These are phyloP conservation scores for Dictyostelium purpureum DNA, from an alignment of 78 protist genomes.

Conservation along the genomic window DNA sequence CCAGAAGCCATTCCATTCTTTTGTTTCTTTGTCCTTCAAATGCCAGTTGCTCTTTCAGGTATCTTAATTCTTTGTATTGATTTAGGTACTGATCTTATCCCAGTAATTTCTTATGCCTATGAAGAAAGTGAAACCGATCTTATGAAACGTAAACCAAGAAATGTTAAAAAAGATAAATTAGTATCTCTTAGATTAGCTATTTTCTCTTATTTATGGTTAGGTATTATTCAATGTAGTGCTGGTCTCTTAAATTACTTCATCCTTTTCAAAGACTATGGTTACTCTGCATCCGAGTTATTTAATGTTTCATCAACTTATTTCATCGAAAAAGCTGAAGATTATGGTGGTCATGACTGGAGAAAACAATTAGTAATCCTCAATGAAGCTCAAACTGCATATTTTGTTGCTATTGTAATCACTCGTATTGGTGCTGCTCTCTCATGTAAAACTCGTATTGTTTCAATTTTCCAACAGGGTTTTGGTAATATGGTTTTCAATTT, in stretches of 20 bases:
- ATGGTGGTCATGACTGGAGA: not conserved
- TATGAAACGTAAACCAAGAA: slow-evolving; percentile 95
- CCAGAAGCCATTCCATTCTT: slow-evolving; percentile 97
- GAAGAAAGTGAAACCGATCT: slow-evolving; percentile 93
- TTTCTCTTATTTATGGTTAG: slow-evolving; percentile 88
- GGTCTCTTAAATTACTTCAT: slow-evolving; percentile 85
- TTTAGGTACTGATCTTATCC: slow-evolving; percentile 95
- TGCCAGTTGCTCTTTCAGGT: slow-evolving; percentile 94
- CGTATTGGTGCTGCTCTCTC: slow-evolving; percentile 92
- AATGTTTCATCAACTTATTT: slow-evolving; percentile 6
- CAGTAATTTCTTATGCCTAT: slow-evolving; percentile 96
- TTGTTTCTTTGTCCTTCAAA: slow-evolving; percentile 77
- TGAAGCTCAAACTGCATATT: slow-evolving; percentile 90
- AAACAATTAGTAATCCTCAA: slow-evolving; percentile 19
- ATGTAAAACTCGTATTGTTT: slow-evolving; percentile 91
- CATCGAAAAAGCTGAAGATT: not conserved
- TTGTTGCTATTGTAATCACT: slow-evolving; percentile 83
- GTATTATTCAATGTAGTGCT: slow-evolving; percentile 88
- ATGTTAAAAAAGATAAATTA: slow-evolving; percentile 84
- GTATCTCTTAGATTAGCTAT: slow-evolving; percentile 82
- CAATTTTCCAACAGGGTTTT: slow-evolving; percentile 88
- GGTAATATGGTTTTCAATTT: slow-evolving; percentile 83
- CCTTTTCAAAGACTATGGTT: slow-evolving; percentile 73
- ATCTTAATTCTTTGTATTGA: slow-evolving; percentile 93
- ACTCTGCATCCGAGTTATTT: slow-evolving; percentile 26